Base-by-base conservation (phyloP, 1,284 basidiomycete genomes). In the Cryptococcus sp. region DNA sequence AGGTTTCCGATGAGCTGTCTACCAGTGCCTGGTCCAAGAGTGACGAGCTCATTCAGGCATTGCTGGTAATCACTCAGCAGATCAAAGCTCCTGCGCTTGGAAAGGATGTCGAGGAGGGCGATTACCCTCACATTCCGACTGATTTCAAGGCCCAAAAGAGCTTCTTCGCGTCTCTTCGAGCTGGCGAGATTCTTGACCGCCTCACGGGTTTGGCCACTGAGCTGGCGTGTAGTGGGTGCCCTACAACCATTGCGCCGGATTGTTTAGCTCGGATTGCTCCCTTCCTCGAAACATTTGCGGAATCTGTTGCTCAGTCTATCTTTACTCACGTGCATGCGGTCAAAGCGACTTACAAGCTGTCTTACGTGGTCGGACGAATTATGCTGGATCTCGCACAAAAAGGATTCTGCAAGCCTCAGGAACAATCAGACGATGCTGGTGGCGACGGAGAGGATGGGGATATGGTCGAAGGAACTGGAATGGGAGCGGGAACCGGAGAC, bases 381-480 rank as follows among this genome's bases (percentile, higher is more conserved):
- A 81, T 93, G 65, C 83, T 84, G 22, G 87, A 87, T 16, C 79
- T 99, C 11, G 87, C 89, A 1, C 84, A 84, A 50, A 85, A 94
- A 72, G 96, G 96, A 5, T 99, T 98, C 81, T 99, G 93, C 79
- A 87, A 87, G 66, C 93, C 94, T 2, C 83, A 84, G 10, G 91
- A 94, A 46, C 84, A 83, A 22, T 81, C 80, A 0, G 82, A 79
- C 3, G 81, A 82, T 26, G 69, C 74, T 50, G 66, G 70, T 44
- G 64, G 67, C 17, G 68, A 68, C 34, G 75, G 72, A 5, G 82
- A 82, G 26, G 81, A 80, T 4, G 81, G 81, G 6, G 85, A 88
- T 43, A 72, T 75, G 5, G 69, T 73, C 22, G 90, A 85, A 47
- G 93, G 93, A 2, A 85, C 88, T 1, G 93, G 94, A 1, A 79